Percentiles rank a stretch among this genome's conserved stretches.
Conservation (phyloP, 306 rosid genomes). For the Vachellia pachyceras region DNA sequence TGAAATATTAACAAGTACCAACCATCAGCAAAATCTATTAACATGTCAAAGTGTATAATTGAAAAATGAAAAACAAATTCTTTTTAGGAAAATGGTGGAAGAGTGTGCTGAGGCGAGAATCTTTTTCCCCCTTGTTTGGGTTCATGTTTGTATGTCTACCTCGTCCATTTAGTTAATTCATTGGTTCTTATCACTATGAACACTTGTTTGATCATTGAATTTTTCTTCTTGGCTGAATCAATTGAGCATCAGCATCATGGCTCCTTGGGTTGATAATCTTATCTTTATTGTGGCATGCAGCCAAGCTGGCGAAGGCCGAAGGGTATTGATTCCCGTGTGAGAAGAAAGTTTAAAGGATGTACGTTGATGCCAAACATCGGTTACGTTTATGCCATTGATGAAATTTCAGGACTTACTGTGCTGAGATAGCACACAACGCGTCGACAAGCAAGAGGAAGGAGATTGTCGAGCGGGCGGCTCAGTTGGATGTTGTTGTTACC, state of each 20-base stretch:
- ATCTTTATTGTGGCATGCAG: slow-evolving; percentile 39
- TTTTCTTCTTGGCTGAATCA: background rate
- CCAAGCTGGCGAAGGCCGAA: slow-evolving; percentile 79
- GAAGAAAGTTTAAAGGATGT: slow-evolving; percentile 88
- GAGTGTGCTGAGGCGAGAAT: background rate
- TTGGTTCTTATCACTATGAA: background rate
- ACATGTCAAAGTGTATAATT: background rate
- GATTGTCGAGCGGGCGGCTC: too few relatives aligned
- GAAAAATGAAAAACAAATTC: background rate
- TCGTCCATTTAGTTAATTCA: background rate
- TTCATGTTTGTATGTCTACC: background rate
- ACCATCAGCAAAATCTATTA: background rate
- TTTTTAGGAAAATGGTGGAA: background rate
- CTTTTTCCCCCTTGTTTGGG: too few relatives aligned
- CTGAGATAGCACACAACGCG: too few relatives aligned
- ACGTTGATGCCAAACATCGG: slow-evolving; percentile 82
- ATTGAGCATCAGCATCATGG: background rate
- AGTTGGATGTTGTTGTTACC: too few relatives aligned
- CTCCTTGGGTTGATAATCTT: background rate
- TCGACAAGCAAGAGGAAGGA: too few relatives aligned
- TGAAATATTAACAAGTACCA: background rate
- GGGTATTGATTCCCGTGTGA: slow-evolving; percentile 90
- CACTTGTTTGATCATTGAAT: background rate
- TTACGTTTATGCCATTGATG: too few relatives aligned
- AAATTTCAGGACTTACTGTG: too few relatives aligned